A percentile compares a stretch with the other conserved stretches of the same genome.
These are phyloP conservation scores for Backusella sp. DNA, from an alignment of 192 early-diverging fungal genomes.

Conservation along the genomic window DNA sequence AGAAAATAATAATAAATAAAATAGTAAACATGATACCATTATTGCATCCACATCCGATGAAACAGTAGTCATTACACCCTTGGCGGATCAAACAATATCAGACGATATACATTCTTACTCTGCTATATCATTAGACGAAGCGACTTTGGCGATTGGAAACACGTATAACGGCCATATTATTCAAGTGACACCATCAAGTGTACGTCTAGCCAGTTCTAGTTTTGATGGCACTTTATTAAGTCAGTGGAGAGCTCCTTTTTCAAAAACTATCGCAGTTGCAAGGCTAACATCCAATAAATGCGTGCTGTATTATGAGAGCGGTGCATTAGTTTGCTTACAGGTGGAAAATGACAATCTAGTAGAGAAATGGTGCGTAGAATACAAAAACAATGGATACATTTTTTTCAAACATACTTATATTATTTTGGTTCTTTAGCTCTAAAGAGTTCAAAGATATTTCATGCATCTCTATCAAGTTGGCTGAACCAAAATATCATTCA, in stretches of 20 bases:
- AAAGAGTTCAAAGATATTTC: conserved; percentile 36
- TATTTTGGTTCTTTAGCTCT: neutral
- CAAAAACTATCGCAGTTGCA: conserved; percentile 54
- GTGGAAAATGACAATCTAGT: conserved; percentile 26
- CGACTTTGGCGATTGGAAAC: conserved; percentile 46
- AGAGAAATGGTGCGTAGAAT: conserved; percentile 32
- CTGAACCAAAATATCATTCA: conserved; percentile 46
- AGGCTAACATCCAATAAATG: conserved; percentile 53
- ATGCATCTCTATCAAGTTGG: conserved; percentile 40
- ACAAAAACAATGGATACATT: conserved; percentile 35
- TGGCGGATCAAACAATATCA: conserved; percentile 13
- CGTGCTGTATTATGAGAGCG: conserved; percentile 54
- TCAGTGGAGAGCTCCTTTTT: conserved; percentile 50
- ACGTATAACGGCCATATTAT: conserved; percentile 43
- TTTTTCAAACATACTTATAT: neutral
- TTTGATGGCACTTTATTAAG: conserved; percentile 32
- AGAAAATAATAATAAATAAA: no score
- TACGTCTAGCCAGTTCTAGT: conserved; percentile 46
- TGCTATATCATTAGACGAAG: conserved; percentile 27
- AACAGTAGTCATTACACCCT: conserved; percentile 46
- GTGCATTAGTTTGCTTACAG: conserved; percentile 33
- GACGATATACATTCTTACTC: conserved; percentile 46
- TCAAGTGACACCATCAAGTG: conserved; percentile 57
- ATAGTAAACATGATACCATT: conserved; percentile 47
- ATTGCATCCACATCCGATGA: conserved; percentile 65